A percentile compares a stretch with the other conserved stretches of the same genome.
These are phyloP conservation scores for Auricularia auricula-judae DNA, from an alignment of 768 basidiomycete species.

Conservation along the genomic window DNA sequence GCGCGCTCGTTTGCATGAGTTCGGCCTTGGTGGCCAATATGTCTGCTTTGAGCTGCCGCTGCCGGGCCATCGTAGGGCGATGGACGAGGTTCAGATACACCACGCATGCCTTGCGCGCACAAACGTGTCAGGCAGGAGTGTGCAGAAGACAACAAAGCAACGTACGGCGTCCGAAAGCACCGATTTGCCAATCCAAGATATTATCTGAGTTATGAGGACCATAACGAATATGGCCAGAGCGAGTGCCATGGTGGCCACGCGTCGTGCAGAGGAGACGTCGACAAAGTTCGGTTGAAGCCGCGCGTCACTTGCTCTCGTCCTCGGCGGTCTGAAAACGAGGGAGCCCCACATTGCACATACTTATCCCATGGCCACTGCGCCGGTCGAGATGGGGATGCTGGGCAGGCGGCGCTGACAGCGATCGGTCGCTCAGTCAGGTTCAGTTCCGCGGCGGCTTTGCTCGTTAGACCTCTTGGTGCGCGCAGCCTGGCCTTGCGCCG, in stretches of 20 bases:
- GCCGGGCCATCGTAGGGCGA: constrained; percentile 40
- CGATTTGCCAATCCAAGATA: constrained; percentile 81
- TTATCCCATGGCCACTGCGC: too few species aligned
- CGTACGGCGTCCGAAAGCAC: constrained; percentile 74
- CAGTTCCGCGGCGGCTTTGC: not conserved
- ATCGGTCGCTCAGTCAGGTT: not conserved
- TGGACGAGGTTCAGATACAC: constrained; percentile 60
- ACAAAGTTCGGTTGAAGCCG: not conserved
- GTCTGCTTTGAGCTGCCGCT: constrained; percentile 66
- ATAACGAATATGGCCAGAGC: constrained; percentile 73
- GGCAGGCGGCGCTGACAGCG: not conserved
- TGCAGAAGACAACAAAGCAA: constrained; percentile 11
- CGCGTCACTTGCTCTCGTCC: not conserved
- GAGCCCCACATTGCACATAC: too few species aligned
- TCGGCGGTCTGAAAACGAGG: too few species aligned
- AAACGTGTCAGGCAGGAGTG: not conserved
- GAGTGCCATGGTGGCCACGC: constrained; percentile 46
- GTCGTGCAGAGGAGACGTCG: not conserved
- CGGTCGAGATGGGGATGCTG: too few species aligned
- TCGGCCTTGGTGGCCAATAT: constrained; percentile 75
- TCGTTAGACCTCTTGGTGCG: too few species aligned
- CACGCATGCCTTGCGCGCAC: constrained; percentile 50
- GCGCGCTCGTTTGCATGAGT: constrained; percentile 80
- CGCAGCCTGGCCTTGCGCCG: not conserved
- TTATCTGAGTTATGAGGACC: constrained; percentile 71